Conservation (phyloP, 2,329 filamentous ascomycete genomes). For the Paraconiothyrium sp. region DNA sequence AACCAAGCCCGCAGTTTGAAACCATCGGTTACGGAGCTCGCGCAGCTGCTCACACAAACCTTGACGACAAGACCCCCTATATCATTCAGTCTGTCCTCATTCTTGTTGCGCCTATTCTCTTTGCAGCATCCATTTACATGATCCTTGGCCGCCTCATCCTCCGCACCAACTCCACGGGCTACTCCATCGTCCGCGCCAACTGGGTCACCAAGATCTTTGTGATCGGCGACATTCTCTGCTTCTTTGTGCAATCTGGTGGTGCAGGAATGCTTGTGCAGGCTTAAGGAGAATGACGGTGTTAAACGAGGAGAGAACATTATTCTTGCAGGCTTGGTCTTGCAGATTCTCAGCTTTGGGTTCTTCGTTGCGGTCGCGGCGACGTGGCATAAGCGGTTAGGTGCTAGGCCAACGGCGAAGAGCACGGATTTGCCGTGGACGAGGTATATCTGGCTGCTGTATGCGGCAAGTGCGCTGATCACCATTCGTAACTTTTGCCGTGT, state of each 20-base stretch:
- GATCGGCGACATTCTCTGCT: slow-evolving; percentile 60
- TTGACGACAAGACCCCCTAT: slow-evolving; percentile 43
- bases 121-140: slow-evolving; percentile 57
- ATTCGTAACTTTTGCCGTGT: slow-evolving; percentile 57
- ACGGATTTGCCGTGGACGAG: slow-evolving; percentile 40
- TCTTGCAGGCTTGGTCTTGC: slow-evolving; percentile 62
- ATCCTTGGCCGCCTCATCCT: slow-evolving; percentile 49
- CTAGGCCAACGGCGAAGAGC: slow-evolving; percentile 31
- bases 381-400: slow-evolving; percentile 57
- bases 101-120: slow-evolving; percentile 54
- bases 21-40: slow-evolving; percentile 53
- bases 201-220: slow-evolving; percentile 65
- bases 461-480: slow-evolving; percentile 52
- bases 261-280: slow-evolving; percentile 51
- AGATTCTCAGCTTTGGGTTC: slow-evolving; percentile 66
- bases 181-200: slow-evolving; percentile 51
- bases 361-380: slow-evolving; percentile 59
- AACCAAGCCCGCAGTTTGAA: slow-evolving; percentile 41
- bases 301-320: slow-evolving; percentile 59
- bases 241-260: slow-evolving; percentile 59
- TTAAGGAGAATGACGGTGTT: slow-evolving; percentile 22
- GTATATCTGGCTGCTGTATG: slow-evolving; percentile 48
- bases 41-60: slow-evolving; percentile 46
- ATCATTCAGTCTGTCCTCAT: slow-evolving; percentile 52
- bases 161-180: slow-evolving; percentile 48